A percentile compares a stretch with the other conserved stretches of the same genome.
Conservation (phyloP, 1,284 basidiomycete genomes). For the Cryptococcus wingfieldii region DNA sequence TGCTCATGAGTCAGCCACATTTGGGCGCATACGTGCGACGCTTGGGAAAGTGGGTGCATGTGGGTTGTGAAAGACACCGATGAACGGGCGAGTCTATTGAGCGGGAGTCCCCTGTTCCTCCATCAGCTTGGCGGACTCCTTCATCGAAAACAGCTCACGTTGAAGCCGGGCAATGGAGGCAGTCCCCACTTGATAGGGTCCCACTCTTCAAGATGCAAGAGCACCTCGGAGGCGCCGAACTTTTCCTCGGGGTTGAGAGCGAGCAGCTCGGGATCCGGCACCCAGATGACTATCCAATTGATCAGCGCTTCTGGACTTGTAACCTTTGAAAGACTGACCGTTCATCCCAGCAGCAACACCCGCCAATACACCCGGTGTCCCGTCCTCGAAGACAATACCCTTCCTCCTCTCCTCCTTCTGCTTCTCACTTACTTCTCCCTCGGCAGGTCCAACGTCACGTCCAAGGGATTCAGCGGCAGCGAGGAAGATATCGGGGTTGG, state of each 20-base stretch:
- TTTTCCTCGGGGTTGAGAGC: slow-evolving; percentile 38
- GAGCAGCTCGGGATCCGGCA: slow-evolving; percentile 43
- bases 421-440: slow-evolving; percentile 23
- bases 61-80: too few relatives aligned
- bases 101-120: too few relatives aligned
- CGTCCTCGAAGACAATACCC: slow-evolving; percentile 50
- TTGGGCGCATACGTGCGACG: too few relatives aligned
- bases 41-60: too few relatives aligned
- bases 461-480: slow-evolving; percentile 34
- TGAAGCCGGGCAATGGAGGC: slow-evolving; percentile 16
- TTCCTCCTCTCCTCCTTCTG: slow-evolving; percentile 36
- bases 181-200: slow-evolving; percentile 44
- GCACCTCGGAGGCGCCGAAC: slow-evolving; percentile 40
- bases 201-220: slow-evolving; percentile 40
- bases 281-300: slow-evolving; percentile 44
- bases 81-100: too few relatives aligned
- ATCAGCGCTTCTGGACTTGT: neutral
- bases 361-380: slow-evolving; percentile 41
- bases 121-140: too few relatives aligned
- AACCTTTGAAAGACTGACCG: slow-evolving; percentile 23
- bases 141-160: neutral
- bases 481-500: slow-evolving; percentile 48
- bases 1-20: too few relatives aligned
- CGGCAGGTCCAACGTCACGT: slow-evolving; percentile 26
- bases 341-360: slow-evolving; percentile 50